Evolutionary conservation across 169 alveolate genomes (phyloP), one percentile per base, ranked within the genome.

Genomic region (Plasmodium yoelii): DNA sequence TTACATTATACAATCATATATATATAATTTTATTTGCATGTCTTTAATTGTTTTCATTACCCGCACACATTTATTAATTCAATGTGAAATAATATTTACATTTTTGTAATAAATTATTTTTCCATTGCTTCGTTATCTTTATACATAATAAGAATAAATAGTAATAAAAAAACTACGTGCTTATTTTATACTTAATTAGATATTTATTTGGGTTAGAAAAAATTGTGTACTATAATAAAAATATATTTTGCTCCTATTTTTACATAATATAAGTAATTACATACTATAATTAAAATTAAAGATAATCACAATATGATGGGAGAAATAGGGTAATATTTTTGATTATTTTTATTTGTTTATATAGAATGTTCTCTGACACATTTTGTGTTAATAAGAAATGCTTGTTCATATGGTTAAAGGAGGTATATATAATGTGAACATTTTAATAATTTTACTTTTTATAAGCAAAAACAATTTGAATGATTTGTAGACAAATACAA

Each of bases 31-130:
- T 65, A 47, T 65, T 22, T 10, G 6, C 74, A 67, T 67, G 51
- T 77, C 88, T 77, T 77, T 77, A 77, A 77, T 77, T 77, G 88
- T 77, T 77, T 77, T 46, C 57, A 39, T 65, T 68, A 55, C 24
- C 7, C 42, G 19, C 49, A 24, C 88, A 77, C 65, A 77, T 56
- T 63, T 77, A 67, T 64, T 77, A 77, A 77, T 77, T 77, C 88
- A 77, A 44, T 77, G 88, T 63, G 75, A 65, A 77, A 69, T 77
- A 77, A 77, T 49, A 49, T 57, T 67, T 77, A 77, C 73, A 64
- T 34, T 77, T 61, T 63, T 77, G 88, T 77, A 77, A 56, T 56
- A 77, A 19, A 49, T 49, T 44, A 42, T 77, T 77, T 77, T 63
- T 63, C 34, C 88, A 55, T 77, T 77, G 65, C 63, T 49, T 69